These are phyloP conservation scores for Cetraspora pellucida DNA, from an alignment of 192 early-diverging fungal genomes.

Conservation along the genomic window DNA sequence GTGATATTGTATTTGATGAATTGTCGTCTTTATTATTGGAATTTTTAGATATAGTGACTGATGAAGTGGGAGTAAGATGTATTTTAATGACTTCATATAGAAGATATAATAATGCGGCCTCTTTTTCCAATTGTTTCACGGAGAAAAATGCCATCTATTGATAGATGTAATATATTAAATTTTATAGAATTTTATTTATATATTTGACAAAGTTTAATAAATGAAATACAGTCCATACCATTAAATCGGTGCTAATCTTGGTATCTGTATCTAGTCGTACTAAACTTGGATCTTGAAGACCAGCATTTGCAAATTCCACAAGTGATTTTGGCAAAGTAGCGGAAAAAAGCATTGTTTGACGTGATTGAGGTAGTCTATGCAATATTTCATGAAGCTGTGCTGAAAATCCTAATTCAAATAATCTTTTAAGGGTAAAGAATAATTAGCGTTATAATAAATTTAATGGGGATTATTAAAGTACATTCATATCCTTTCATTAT, in stretches of 20 bases:
- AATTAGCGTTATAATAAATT: neutral
- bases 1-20: constrained; percentile 31
- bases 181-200: neutral
- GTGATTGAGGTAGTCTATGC: constrained; percentile 73
- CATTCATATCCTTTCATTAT: neutral
- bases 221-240: constrained; percentile 47
- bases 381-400: constrained; percentile 94
- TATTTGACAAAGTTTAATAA: neutral
- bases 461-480: neutral
- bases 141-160: constrained; percentile 83
- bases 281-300: constrained; percentile 88
- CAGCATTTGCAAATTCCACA: constrained; percentile 97
- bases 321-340: constrained; percentile 92
- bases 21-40: constrained; percentile 47
- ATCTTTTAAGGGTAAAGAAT: constrained; percentile 38
- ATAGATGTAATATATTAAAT: neutral
- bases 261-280: constrained; percentile 93
- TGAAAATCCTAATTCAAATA: constrained; percentile 97
- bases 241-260: constrained; percentile 93
- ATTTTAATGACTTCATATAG: constrained; percentile 76
- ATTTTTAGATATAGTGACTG: constrained; percentile 38
- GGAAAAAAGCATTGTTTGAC: constrained; percentile 94
- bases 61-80: constrained; percentile 52
- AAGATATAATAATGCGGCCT: constrained; percentile 85
- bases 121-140: constrained; percentile 85